Base-by-base conservation (phyloP, 2,329 filamentous ascomycete species). In the Colletotrichum musae region DNA sequence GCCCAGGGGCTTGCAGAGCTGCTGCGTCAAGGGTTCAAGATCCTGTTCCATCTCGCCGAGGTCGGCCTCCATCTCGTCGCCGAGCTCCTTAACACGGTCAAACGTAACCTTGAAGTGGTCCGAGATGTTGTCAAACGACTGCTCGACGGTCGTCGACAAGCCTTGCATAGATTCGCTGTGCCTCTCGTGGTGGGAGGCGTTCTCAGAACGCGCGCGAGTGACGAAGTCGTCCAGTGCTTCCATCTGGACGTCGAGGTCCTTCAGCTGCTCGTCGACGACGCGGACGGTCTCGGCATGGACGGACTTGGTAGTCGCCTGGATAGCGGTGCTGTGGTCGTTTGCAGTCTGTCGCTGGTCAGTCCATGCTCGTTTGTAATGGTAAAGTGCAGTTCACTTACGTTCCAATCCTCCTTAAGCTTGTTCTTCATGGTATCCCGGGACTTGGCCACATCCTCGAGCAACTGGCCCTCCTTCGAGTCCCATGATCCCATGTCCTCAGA, bases 191-290 rank as follows among this genome's bases (percentile, higher is more conserved):
- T 97, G 94, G 18, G 86, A 85, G 36, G 92, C 89, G 78, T 97
- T 98, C 75, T 97, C 92, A 1, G 88, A 89, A 70, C 92, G 90
- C 58, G 97, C 94, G 39, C 93, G 91, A 39, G 91, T 88, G 47
- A 98, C 94, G 74, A 98, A 97, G 73, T 95, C 93, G 75, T 98
- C 95, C 7, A 99, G 87, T 1, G 94, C 93, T 65, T 91, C 89
- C 88, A 99, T 95, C 80, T 98, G 94, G n/a, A 86, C 88, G 70
- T 93, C 92, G 77, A 99, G 92, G 73, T 97, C 93, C 64, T 89
- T 87, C 82, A 97, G 93, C 81, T 99, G 96, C 66, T 93, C 91
- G 75, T 95, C 93, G 13, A 98, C 95, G 67, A 97, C 95, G 6
- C 92, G 91, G 36, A 97, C 90, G 0, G 95, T 98, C 80, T 97